These are phyloP conservation scores for Ceratobasidium sp. DNA, from an alignment of 1,284 basidiomycete species.

Conservation along the genomic window DNA sequence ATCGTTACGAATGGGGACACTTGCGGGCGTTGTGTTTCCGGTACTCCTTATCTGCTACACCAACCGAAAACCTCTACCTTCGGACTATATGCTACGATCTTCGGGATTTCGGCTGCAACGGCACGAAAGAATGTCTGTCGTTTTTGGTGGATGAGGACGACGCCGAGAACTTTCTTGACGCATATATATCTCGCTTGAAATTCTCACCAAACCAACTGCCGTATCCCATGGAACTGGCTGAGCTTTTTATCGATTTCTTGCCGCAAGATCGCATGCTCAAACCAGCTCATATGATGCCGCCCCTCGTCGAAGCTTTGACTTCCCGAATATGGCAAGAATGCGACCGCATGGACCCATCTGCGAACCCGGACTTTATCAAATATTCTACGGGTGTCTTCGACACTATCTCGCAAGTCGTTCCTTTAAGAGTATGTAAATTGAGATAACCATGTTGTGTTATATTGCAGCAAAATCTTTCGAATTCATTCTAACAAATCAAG, in stretches of 20 bases:
- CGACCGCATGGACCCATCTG: not conserved
- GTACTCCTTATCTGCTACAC: not conserved
- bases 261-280: not conserved
- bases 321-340: conserved; percentile 7
- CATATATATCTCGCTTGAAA: not conserved
- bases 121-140: not conserved
- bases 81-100: not conserved
- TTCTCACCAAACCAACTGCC: not conserved
- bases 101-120: not conserved
- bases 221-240: not conserved
- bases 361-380: not conserved
- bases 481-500: not conserved
- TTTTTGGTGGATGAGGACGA: not conserved
- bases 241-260: not conserved
- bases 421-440: not conserved
- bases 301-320: not conserved
- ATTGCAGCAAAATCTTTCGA: not conserved
- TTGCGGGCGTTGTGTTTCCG: not conserved
- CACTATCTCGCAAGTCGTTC: not conserved
- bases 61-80: not conserved
- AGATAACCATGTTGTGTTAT: not conserved
- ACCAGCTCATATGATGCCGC: not conserved
- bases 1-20: not conserved
- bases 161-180: not conserved
- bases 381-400: not conserved